A percentile compares a stretch with the other conserved stretches of the same genome.
Conservation (phyloP, 257 asterid species). For the Nicotiana sylvestris region DNA sequence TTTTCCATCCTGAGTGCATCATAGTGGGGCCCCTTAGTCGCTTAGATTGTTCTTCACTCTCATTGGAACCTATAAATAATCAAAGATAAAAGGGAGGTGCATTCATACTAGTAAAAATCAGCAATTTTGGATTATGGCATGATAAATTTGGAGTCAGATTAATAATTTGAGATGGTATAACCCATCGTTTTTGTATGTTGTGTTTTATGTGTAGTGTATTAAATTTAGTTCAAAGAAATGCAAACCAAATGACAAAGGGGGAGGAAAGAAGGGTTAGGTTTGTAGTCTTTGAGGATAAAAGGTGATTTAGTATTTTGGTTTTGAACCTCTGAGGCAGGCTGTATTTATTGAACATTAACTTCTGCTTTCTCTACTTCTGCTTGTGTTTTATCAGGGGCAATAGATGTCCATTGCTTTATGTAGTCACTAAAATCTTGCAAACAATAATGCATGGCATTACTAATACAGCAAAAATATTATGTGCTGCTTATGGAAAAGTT, state of each 20-base stretch:
- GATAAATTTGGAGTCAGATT: not conserved
- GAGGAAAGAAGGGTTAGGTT: not conserved
- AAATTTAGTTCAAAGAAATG: not conserved
- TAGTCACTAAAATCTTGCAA: not conserved
- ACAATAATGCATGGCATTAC: not conserved
- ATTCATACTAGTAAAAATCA: too few species aligned
- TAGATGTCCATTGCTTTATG: not conserved
- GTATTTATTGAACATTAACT: not conserved
- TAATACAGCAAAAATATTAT: not conserved
- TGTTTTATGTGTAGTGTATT: not conserved
- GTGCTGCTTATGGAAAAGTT: too few species aligned
- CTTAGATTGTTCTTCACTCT: too few species aligned
- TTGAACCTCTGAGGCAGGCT: not conserved
- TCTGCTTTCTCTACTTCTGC: not conserved
- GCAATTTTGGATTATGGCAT: not conserved
- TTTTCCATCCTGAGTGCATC: too few species aligned
- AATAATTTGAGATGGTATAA: not conserved
- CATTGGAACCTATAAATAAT: not conserved
- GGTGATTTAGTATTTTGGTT: not conserved
- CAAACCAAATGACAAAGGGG: not conserved
- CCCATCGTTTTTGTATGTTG: not conserved
- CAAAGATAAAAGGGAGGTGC: too few species aligned
- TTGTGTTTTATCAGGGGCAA: not conserved
- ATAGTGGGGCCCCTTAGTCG: too few species aligned
- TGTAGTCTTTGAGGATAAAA: conserved; percentile 3